phyloP scores from a whole-genome alignment of 495 filamentous ascomycete species.

The Daldinia grandis region DNA sequence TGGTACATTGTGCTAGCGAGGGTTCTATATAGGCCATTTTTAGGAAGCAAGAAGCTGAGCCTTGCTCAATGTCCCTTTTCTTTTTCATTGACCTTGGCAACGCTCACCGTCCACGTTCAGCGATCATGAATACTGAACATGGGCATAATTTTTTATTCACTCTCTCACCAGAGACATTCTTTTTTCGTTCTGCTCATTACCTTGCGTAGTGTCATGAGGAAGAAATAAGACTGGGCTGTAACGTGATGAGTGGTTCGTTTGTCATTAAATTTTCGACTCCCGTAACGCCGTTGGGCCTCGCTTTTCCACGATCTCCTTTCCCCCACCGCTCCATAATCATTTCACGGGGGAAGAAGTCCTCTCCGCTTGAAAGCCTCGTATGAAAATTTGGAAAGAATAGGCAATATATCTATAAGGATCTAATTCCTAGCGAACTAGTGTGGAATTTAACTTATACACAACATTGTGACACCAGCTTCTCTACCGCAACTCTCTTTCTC shows the following conservation, averaged over 20 bases:
- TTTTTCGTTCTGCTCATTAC: slow-evolving; percentile 13
- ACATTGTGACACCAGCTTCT: neutral
- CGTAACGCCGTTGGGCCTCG: neutral
- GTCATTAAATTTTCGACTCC: neutral
- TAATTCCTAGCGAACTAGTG: slow-evolving; percentile 8
- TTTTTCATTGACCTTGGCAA: neutral
- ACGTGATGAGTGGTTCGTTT: neutral
- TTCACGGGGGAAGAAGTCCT: neutral
- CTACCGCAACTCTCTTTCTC: slow-evolving; percentile 20
- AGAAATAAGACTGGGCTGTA: neutral
- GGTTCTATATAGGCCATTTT: too few species aligned
- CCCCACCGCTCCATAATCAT: neutral
- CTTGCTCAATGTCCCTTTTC: neutral
- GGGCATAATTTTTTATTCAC: neutral
- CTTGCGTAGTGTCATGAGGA: slow-evolving; percentile 10
- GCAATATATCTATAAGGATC: slow-evolving; percentile 14
- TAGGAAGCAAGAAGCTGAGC: too few species aligned
- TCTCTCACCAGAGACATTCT: neutral
- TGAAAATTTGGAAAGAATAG: neutral
- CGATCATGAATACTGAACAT: neutral
- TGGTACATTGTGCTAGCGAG: too few species aligned
- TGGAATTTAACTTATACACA: neutral
- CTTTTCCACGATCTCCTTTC: neutral
- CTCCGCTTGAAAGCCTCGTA: neutral
- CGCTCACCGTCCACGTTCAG: neutral